phyloP scores from a whole-genome alignment of 257 asterid species.

The Gentiana straminea region DNA sequence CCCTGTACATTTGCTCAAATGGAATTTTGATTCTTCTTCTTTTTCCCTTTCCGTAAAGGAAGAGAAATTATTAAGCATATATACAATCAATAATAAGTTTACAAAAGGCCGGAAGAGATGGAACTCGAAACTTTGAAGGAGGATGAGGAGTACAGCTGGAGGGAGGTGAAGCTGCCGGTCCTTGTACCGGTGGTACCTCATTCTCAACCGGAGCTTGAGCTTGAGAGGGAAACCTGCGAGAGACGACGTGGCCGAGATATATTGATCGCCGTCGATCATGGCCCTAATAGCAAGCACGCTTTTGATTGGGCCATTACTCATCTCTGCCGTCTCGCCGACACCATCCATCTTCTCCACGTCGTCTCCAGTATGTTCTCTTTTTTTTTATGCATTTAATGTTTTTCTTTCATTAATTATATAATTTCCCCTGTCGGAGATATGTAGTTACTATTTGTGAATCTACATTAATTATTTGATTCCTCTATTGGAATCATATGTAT shows the following conservation, averaged over 20 bases:
- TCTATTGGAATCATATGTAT: too few relatives aligned
- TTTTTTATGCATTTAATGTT: too few relatives aligned
- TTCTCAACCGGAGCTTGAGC: conserved; percentile 27
- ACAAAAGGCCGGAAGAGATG: too few relatives aligned
- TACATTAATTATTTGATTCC: too few relatives aligned
- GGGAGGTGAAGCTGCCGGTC: conserved; percentile 56
- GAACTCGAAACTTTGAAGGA: conserved; percentile 56
- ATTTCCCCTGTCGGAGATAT: too few relatives aligned
- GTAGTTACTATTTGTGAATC: too few relatives aligned
- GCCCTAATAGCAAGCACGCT: conserved; percentile 88
- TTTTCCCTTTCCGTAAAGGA: too few relatives aligned
- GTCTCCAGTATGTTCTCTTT: conserved; percentile 36
- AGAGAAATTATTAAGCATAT: too few relatives aligned
- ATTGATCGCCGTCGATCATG: conserved; percentile 75
- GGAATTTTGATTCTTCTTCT: too few relatives aligned
- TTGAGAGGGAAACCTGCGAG: conserved; percentile 76
- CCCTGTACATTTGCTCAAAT: neutral
- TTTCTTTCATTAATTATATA: too few relatives aligned
- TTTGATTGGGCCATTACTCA: conserved; percentile 92
- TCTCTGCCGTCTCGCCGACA: conserved; percentile 84
- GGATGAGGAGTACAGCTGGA: conserved; percentile 78
- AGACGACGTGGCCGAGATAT: conserved; percentile 88
- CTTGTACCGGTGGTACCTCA: conserved; percentile 15
- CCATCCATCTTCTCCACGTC: conserved; percentile 69
- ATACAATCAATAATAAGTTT: too few relatives aligned